These are phyloP conservation scores for Shiraia sp. DNA, from an alignment of 2,329 filamentous ascomycete genomes.

Conservation along the genomic window DNA sequence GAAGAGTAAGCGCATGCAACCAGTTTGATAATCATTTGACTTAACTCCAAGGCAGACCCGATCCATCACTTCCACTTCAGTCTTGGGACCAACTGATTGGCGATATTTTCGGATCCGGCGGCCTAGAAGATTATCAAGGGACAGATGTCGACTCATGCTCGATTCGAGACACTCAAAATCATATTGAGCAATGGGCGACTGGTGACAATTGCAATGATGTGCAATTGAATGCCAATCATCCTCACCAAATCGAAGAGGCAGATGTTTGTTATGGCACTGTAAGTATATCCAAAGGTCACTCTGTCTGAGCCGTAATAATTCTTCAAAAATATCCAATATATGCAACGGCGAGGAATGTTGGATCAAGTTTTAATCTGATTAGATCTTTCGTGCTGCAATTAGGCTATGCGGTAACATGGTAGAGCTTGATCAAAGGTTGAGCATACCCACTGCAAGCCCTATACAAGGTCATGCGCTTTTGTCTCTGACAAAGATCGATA, in stretches of 20 bases:
- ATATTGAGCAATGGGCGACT: conserved; percentile 22
- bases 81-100: conserved; percentile 16
- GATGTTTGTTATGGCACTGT: conserved; percentile 31
- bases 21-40: accelerated
- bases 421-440: conserved; percentile 19
- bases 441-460: conserved; percentile 3
- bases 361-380: not conserved
- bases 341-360: not conserved
- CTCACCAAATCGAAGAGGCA: conserved; percentile 2
- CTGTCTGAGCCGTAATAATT: no score
- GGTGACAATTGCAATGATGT: no score
- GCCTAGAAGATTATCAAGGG: not conserved
- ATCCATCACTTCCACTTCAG: conserved; percentile 11
- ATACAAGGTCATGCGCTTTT: conserved; percentile 22
- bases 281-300: no score
- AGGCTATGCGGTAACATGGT: conserved; percentile 29
- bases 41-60: conserved; percentile 6
- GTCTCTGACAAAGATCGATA: conserved; percentile 9
- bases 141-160: conserved; percentile 3
- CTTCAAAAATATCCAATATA: not conserved
- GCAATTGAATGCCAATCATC: no score
- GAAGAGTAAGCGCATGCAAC: conserved; percentile 13
- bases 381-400: conserved; percentile 23
- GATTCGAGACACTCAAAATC: conserved; percentile 10
- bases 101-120: conserved; percentile 12